Evolutionary conservation across 108 stramenopile genomes (phyloP).

Genomic region (Epithemia pelagica): DNA sequence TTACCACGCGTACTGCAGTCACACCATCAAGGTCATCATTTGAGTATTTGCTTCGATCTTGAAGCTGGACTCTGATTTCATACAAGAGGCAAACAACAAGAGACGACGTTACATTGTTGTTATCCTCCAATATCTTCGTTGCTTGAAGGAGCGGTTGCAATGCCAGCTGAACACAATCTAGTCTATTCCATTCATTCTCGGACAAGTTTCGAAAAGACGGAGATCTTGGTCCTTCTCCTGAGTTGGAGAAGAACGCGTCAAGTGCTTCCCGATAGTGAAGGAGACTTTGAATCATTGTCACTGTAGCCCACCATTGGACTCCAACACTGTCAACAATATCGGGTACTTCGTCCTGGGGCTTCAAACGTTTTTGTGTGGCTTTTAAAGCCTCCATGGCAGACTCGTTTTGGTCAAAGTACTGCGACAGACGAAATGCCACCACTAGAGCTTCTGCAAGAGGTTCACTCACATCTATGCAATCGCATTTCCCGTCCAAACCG

Average conservation of each 20-base stretch:
- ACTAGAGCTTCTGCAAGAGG: not conserved
- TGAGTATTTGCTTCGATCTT: not conserved
- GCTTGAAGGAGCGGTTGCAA: not conserved
- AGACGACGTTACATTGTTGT: not conserved
- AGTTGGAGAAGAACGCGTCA: not conserved
- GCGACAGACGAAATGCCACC: not conserved
- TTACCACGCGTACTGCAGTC: not conserved
- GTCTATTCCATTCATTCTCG: not conserved
- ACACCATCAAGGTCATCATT: not conserved
- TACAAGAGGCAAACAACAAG: not conserved
- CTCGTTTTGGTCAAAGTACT: not conserved
- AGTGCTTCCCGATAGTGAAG: not conserved
- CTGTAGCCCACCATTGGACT: not conserved
- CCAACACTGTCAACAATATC: not conserved
- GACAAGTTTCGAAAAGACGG: not conserved
- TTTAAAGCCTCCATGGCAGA: not conserved
- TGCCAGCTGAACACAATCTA: not conserved
- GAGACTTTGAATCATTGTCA: not conserved
- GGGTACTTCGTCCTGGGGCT: not conserved
- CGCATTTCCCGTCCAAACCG: not conserved
- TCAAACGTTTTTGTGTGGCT: not conserved
- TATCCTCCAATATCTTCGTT: not conserved
- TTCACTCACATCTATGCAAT: too few relatives aligned
- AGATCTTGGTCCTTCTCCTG: not conserved
- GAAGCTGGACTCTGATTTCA: not conserved